Percentiles rank a stretch among this genome's conserved stretches.
phyloP scores from a whole-genome alignment of 768 basidiomycete genomes.

The Xanthoconium stramineum region DNA sequence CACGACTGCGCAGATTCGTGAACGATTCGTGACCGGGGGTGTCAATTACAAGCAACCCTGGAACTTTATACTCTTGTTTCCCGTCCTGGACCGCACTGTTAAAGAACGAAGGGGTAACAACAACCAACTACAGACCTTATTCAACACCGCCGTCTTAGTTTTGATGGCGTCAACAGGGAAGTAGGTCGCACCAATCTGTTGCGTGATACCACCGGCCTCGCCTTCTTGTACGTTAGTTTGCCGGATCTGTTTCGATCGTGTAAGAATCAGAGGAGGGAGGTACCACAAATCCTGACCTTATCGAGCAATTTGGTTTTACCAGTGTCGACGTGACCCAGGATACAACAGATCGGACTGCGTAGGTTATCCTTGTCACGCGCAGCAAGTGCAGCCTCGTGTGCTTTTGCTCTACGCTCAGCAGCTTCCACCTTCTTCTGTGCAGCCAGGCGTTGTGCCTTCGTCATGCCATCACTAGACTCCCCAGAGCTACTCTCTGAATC shows the following conservation, averaged over 20 bases:
- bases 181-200: conserved; percentile 99
- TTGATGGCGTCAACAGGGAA: conserved; percentile 96
- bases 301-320: conserved; percentile 98
- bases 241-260: conserved; percentile 64
- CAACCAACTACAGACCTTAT: conserved; percentile 51
- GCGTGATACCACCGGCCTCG: conserved; percentile 99
- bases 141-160: conserved; percentile 90
- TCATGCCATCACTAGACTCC: conserved; percentile 63
- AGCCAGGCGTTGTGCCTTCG: conserved; percentile 61
- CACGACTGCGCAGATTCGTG: conserved; percentile 92
- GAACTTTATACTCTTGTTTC: conserved; percentile 90
- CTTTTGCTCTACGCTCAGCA: conserved; percentile 73
- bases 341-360: conserved; percentile 97
- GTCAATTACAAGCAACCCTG: conserved; percentile 93
- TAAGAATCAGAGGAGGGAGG: conserved; percentile 2
- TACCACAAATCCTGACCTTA: conserved; percentile 55
- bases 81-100: conserved; percentile 51
- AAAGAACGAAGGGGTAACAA: not conserved
- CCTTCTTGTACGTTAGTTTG: conserved; percentile 99
- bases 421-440: conserved; percentile 80
- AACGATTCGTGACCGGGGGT: conserved; percentile 99
- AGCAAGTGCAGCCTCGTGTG: conserved; percentile 81
- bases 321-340: conserved; percentile 98
- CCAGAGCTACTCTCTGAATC: conserved; percentile 41
- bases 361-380: conserved; percentile 86